Conservation (phyloP, 1,139 yeast species). For the Taphrina pruni region DNA sequence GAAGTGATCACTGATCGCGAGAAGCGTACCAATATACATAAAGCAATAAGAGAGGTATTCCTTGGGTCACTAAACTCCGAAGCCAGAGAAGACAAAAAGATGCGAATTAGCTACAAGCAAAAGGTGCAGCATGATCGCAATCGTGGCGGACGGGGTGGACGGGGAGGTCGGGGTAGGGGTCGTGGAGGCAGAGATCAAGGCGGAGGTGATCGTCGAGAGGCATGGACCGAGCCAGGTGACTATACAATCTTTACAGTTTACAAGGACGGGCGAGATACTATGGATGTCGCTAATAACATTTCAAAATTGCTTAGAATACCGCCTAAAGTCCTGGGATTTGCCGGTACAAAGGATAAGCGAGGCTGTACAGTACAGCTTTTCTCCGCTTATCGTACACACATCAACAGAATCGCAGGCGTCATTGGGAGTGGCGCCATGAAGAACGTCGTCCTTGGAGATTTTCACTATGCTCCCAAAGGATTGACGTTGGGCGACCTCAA, state of each 20-base stretch:
- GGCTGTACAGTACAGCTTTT: slow-evolving; percentile 91
- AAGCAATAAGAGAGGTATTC: slow-evolving; percentile 74
- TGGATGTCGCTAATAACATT: slow-evolving; percentile 85
- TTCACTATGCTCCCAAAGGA: slow-evolving; percentile 62
- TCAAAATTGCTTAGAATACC: slow-evolving; percentile 76
- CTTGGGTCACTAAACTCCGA: slow-evolving; percentile 76
- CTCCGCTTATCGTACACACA: slow-evolving; percentile 71
- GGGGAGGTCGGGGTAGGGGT: slow-evolving; percentile 30
- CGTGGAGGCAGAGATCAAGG: slow-evolving; percentile 35
- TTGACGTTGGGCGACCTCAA: slow-evolving; percentile 78
- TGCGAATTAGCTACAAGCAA: slow-evolving; percentile 21
- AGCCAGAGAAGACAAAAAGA: slow-evolving; percentile 68
- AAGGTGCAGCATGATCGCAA: slow-evolving; percentile 54
- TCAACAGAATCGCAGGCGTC: slow-evolving; percentile 77
- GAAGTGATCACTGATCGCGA: slow-evolving; percentile 62
- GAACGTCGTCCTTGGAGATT: slow-evolving; percentile 58
- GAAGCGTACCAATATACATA: slow-evolving; percentile 76
- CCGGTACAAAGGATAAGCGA: slow-evolving; percentile 96
- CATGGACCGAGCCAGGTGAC: slow-evolving; percentile 47
- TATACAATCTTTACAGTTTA: slow-evolving; percentile 79
- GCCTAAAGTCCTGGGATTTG: slow-evolving; percentile 71
- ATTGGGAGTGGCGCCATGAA: slow-evolving; percentile 75
- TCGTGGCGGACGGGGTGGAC: slow-evolving; percentile 51
- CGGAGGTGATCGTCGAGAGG: slow-evolving; percentile 20
- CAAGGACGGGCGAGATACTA: slow-evolving; percentile 95